A percentile compares a stretch with the other conserved stretches of the same genome.
Conservation (phyloP, 257 asterid species). For the Gentiana dahurica region DNA sequence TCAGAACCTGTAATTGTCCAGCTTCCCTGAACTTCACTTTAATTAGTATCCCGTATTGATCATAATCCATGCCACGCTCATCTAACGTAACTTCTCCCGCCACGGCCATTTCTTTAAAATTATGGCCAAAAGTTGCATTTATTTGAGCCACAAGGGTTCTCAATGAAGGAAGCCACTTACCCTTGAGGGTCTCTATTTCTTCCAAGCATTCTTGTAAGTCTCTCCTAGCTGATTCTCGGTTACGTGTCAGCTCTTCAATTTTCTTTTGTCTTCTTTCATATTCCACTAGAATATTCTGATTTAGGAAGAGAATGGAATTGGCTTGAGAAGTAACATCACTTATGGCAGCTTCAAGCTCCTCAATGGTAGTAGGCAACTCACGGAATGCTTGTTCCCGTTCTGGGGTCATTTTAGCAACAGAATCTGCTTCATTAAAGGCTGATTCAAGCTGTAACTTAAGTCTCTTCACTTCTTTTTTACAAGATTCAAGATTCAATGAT, state of each 20-base stretch:
- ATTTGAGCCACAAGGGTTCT: conserved; percentile 67
- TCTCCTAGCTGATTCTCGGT: conserved; percentile 54
- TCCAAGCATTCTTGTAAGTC: conserved; percentile 29
- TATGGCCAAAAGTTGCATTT: conserved; percentile 70
- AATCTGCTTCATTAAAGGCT: conserved; percentile 67
- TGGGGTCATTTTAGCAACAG: conserved; percentile 54
- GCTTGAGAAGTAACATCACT: conserved; percentile 75
- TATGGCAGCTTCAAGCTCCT: conserved; percentile 79
- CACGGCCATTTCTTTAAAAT: conserved; percentile 98
- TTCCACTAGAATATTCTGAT: conserved; percentile 75
- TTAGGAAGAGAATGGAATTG: conserved; percentile 70
- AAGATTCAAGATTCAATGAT: conserved; percentile 28
- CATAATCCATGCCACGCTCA: conserved; percentile 77
- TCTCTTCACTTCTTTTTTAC: conserved; percentile 38
- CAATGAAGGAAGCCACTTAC: conserved; percentile 80
- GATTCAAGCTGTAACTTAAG: conserved; percentile 31
- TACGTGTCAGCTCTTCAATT: conserved; percentile 54
- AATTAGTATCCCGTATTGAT: conserved; percentile 81
- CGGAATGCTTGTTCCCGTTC: conserved; percentile 61
- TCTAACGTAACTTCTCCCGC: conserved; percentile 97
- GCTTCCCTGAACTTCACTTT: conserved; percentile 96
- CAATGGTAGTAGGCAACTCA: conserved; percentile 92
- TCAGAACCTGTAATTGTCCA: conserved; percentile 81
- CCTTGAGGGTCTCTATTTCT: conserved; percentile 75
- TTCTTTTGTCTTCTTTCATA: conserved; percentile 74